phyloP scores from a whole-genome alignment of 2,329 filamentous ascomycete genomes.

The Colletotrichum theobromicola region DNA sequence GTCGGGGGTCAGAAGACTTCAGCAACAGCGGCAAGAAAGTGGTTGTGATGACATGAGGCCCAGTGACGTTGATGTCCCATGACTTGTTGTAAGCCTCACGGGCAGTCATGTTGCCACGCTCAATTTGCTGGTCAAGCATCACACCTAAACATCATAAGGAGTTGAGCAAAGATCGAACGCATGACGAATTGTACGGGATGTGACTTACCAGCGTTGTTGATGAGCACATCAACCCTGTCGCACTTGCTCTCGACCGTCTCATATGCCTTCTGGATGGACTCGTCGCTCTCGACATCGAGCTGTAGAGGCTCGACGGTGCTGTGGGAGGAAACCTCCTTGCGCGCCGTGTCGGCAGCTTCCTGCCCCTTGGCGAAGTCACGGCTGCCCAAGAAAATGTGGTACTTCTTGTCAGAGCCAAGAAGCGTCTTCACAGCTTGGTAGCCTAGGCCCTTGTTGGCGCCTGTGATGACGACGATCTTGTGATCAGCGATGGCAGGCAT shows the following conservation, averaged over 20 bases:
- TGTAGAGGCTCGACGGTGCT: slow-evolving; percentile 14
- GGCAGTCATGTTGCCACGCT: not conserved
- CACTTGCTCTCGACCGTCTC: slow-evolving; percentile 15
- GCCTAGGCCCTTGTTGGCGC: slow-evolving; percentile 32
- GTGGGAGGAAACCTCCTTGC: not conserved
- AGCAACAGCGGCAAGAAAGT: not conserved
- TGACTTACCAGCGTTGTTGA: slow-evolving; percentile 35
- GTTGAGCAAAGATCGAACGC: not conserved
- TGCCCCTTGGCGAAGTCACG: slow-evolving; percentile 27
- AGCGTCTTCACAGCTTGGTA: slow-evolving; percentile 29
- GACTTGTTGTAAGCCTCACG: not conserved
- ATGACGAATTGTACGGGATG: fast-evolving
- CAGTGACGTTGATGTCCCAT: not conserved
- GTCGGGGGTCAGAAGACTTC: not conserved
- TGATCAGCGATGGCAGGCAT: not conserved
- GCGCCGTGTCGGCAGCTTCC: slow-evolving; percentile 13
- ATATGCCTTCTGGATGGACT: slow-evolving; percentile 23
- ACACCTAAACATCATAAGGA: not conserved
- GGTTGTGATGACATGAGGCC: not conserved
- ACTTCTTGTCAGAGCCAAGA: slow-evolving; percentile 18
- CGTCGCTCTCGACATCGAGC: slow-evolving; percentile 23
- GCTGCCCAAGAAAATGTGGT: slow-evolving; percentile 31
- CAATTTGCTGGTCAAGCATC: slow-evolving; percentile 4
- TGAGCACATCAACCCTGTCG: slow-evolving; percentile 25
- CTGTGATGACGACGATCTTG: slow-evolving; percentile 17